A percentile compares a stretch with the other conserved stretches of the same genome.
Evolutionary conservation across 164 flowering plant genomes (phyloP).

Genomic region (Nelumbo lutea): DNA sequence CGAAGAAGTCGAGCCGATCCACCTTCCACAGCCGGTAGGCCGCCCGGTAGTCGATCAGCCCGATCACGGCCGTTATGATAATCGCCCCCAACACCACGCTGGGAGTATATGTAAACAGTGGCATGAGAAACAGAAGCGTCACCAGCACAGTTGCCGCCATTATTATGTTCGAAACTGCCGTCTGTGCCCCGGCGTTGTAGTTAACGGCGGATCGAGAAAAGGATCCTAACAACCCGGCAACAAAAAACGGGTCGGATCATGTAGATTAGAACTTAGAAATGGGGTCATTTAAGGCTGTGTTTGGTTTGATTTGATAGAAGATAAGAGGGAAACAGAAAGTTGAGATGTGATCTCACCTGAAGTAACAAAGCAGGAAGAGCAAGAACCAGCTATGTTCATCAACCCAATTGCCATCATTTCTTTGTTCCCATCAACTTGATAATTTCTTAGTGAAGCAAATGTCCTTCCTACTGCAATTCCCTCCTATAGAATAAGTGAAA

Average conservation of each 20-base stretch:
- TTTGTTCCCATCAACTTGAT: slow-evolving; percentile 80
- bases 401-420: slow-evolving; percentile 80
- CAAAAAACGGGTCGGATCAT: neutral
- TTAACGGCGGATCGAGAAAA: slow-evolving; percentile 43
- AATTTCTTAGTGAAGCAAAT: slow-evolving; percentile 62
- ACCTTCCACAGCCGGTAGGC: slow-evolving; percentile 28
- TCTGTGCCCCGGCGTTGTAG: slow-evolving; percentile 34
- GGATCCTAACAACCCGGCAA: slow-evolving; percentile 18
- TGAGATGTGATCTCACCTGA: slow-evolving; percentile 38
- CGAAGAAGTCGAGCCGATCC: slow-evolving; percentile 38
- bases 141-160: slow-evolving; percentile 36
- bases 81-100: slow-evolving; percentile 29
- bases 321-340: too few species aligned
- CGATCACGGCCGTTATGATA: slow-evolving; percentile 35
- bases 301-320: neutral
- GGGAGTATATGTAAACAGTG: slow-evolving; percentile 33
- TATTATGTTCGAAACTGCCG: slow-evolving; percentile 35
- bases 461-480: slow-evolving; percentile 82
- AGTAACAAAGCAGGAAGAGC: slow-evolving; percentile 72
- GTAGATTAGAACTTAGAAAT: neutral
- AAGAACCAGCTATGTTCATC: slow-evolving; percentile 77
- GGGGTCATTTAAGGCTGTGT: neutral
- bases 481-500: slow-evolving; percentile 39
- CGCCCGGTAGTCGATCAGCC: slow-evolving; percentile 28
- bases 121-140: slow-evolving; percentile 32